A percentile compares a stretch with the other conserved stretches of the same genome.
Conservation (phyloP, 2,329 filamentous ascomycete species). For the Aspergillus fumigatiaffinis region DNA sequence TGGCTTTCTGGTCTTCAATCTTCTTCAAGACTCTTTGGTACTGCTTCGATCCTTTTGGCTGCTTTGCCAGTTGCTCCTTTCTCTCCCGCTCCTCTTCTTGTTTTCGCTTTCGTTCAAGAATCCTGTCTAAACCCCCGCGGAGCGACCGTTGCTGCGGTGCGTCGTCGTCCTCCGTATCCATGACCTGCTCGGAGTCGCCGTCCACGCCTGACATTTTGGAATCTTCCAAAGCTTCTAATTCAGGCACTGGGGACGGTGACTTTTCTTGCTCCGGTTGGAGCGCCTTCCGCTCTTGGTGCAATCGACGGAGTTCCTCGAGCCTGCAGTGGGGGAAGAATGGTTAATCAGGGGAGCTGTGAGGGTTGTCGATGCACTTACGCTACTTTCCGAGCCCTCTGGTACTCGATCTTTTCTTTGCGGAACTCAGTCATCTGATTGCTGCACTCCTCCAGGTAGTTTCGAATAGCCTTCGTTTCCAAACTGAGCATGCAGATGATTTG, state of each 20-base stretch:
- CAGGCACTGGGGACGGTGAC: constrained; percentile 41
- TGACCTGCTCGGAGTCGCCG: constrained; percentile 59
- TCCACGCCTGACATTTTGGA: constrained; percentile 47
- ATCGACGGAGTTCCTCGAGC: constrained; percentile 42
- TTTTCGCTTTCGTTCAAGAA: constrained; percentile 72
- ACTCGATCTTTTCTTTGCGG: constrained; percentile 92
- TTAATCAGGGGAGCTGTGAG: neutral
- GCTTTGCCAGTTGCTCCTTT: constrained; percentile 61
- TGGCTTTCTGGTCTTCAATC: constrained; percentile 79
- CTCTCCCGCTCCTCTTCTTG: constrained; percentile 67
- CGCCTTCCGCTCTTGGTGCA: constrained; percentile 47
- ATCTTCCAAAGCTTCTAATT: constrained; percentile 38
- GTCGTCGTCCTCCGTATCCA: constrained; percentile 69
- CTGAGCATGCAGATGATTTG: constrained; percentile 85
- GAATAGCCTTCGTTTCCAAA: constrained; percentile 78
- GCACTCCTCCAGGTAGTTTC: constrained; percentile 86
- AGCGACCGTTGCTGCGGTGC: constrained; percentile 53
- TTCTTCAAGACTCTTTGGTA: constrained; percentile 84
- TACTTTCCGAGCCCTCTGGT: constrained; percentile 71
- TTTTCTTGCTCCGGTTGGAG: constrained; percentile 45
- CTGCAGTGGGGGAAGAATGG: constrained; percentile 16
- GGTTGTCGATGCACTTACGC: constrained; percentile 42
- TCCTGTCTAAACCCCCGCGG: constrained; percentile 63
- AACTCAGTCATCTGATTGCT: constrained; percentile 91
- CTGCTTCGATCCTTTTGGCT: constrained; percentile 78